phyloP scores from a whole-genome alignment of 2,329 filamentous ascomycete species.

The Blastomyces emzantsi region DNA sequence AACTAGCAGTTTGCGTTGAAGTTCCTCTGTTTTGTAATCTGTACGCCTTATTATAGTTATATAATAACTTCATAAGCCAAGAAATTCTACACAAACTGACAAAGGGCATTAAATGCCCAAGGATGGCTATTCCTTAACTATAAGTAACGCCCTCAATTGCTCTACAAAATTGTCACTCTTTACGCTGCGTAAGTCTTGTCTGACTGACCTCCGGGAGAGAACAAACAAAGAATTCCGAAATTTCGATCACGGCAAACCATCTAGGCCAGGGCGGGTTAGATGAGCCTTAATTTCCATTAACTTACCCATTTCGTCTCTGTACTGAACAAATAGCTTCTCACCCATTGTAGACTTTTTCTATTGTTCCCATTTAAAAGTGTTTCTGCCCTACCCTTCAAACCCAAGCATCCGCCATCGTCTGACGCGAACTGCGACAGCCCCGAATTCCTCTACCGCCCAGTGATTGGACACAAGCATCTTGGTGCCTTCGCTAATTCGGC shows the following conservation, averaged over 20 bases:
- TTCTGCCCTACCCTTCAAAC: background rate
- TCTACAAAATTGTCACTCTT: background rate
- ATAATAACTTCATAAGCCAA: background rate
- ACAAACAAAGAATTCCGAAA: background rate
- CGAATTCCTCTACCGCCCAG: background rate
- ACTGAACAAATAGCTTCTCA: too few species aligned
- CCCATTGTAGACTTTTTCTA: background rate
- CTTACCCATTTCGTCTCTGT: too few species aligned
- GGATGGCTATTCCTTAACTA: background rate
- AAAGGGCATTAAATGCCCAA: background rate
- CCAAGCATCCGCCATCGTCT: background rate
- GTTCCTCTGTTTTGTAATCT: background rate
- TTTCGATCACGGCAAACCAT: too few species aligned
- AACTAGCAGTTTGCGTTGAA: background rate
- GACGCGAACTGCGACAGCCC: too few species aligned
- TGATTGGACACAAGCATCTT: constrained; percentile 2
- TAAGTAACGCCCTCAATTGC: background rate
- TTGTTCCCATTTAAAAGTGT: background rate
- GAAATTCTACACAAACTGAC: background rate
- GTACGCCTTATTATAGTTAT: too few species aligned
- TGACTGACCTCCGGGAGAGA: too few species aligned
- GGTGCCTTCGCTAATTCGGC: background rate
- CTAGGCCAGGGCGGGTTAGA: too few species aligned
- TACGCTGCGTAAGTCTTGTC: too few species aligned
- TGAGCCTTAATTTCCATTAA: too few species aligned